A percentile compares a stretch with the other conserved stretches of the same genome.
phyloP scores from a whole-genome alignment of 306 rosid genomes.

The Ziziphus jujuba region DNA sequence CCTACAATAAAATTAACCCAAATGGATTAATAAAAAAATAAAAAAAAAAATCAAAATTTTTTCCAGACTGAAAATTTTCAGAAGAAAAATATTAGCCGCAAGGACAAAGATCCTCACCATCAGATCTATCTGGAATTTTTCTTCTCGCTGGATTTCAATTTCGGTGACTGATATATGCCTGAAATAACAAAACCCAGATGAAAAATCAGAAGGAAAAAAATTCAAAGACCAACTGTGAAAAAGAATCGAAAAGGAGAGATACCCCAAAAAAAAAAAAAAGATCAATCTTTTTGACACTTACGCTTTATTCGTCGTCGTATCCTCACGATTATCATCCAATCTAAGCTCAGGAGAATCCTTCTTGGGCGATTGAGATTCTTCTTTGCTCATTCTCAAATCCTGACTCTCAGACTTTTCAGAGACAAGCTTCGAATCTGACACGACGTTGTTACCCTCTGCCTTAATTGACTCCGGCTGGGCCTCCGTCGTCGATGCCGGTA shows the following conservation, averaged over 20 bases:
- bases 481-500: constrained; percentile 28
- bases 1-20: constrained; percentile 46
- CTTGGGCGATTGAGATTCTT: constrained; percentile 70
- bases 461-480: constrained; percentile 43
- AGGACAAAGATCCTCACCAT: constrained; percentile 58
- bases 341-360: constrained; percentile 55
- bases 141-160: constrained; percentile 61
- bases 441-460: constrained; percentile 44
- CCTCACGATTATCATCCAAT: constrained; percentile 62
- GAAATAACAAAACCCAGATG: constrained; percentile 19
- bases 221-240: constrained; percentile 21
- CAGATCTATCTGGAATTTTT: constrained; percentile 86
- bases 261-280: constrained; percentile 6
- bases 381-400: constrained; percentile 48
- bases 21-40: not conserved
- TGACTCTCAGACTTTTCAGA: constrained; percentile 51
- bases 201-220: too few relatives aligned
- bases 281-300: constrained; percentile 41
- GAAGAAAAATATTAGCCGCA: not conserved
- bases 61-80: not conserved
- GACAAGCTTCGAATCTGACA: constrained; percentile 41
- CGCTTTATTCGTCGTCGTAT: constrained; percentile 68
- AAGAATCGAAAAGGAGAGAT: constrained; percentile 9
- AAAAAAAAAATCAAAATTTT: too few relatives aligned
- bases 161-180: constrained; percentile 52